Evolutionary conservation across 1,284 basidiomycete genomes (phyloP).

Genomic region (Microbotryum saponariae): DNA sequence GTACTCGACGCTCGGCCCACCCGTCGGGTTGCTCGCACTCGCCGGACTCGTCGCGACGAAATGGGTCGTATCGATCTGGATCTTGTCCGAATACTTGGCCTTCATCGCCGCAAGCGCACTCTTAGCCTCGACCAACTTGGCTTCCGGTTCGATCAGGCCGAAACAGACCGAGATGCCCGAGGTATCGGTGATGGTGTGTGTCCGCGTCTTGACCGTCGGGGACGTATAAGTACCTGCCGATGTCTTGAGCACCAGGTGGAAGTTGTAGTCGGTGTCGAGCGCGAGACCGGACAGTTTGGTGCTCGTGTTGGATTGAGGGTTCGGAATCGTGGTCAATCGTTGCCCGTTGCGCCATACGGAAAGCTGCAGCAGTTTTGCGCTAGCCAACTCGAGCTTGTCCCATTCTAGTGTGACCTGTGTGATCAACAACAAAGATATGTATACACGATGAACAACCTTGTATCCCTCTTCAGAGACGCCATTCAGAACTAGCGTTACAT

Average conservation of each 20-base stretch:
- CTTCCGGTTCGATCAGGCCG: constrained; percentile 69
- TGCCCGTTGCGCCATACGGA: constrained; percentile 86
- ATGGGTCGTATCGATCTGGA: constrained; percentile 94
- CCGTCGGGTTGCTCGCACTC: constrained; percentile 48
- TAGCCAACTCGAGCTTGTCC: constrained; percentile 75
- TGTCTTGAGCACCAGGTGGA: constrained; percentile 79
- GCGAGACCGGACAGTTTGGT: constrained; percentile 78
- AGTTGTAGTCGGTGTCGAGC: constrained; percentile 78
- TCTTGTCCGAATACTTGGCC: constrained; percentile 79
- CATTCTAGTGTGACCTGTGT: constrained; percentile 72
- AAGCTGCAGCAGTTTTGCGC: constrained; percentile 70
- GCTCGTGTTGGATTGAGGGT: constrained; percentile 68
- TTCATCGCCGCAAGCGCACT: constrained; percentile 69
- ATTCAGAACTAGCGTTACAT: neutral
- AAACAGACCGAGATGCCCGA: constrained; percentile 88
- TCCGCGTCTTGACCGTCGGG: constrained; percentile 68
- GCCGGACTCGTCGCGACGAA: constrained; percentile 87
- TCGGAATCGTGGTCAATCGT: constrained; percentile 74
- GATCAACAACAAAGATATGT: neutral
- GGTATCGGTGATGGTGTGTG: constrained; percentile 88
- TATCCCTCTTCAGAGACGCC: neutral
- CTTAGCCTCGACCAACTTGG: constrained; percentile 68
- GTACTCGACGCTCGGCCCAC: constrained; percentile 66
- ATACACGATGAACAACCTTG: neutral
- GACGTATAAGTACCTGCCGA: constrained; percentile 81